phyloP scores from a whole-genome alignment of 176 grass and related monocot genomes.

The Zoysia pacifica region DNA sequence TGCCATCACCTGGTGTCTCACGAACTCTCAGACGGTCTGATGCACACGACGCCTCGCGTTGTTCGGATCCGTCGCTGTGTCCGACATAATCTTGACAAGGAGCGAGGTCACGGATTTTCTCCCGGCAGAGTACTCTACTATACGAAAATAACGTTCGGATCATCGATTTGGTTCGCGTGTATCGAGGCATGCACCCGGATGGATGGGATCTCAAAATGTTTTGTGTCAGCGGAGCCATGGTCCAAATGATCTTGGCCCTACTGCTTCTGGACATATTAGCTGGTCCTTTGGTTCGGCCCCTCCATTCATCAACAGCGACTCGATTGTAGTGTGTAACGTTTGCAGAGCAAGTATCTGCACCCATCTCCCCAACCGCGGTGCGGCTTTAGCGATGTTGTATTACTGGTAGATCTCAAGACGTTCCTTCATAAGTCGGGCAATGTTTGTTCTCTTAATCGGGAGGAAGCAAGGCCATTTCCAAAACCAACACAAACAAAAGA shows the following conservation, averaged over 20 bases:
- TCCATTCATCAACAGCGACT: neutral
- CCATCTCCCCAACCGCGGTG: neutral
- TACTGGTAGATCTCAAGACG: conserved; percentile 29
- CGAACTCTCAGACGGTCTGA: neutral
- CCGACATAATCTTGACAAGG: conserved; percentile 52
- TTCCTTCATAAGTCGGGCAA: conserved; percentile 41
- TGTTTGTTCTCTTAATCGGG: conserved; percentile 33
- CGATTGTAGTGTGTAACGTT: neutral
- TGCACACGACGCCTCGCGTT: neutral
- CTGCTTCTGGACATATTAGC: conserved; percentile 37
- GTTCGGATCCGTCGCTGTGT: conserved; percentile 29
- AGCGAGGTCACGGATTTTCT: conserved; percentile 18
- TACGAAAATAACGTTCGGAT: conserved; percentile 18
- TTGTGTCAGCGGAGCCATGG: conserved; percentile 31
- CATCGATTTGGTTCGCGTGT: conserved; percentile 20
- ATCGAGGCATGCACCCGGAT: conserved; percentile 17
- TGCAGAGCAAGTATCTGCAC: neutral
- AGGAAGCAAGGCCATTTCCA: conserved; percentile 24
- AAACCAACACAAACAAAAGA: neutral
- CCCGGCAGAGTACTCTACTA: neutral
- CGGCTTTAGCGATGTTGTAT: conserved; percentile 25
- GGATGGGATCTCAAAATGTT: conserved; percentile 43
- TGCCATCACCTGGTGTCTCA: conserved; percentile 10
- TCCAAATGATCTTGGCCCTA: conserved; percentile 44
- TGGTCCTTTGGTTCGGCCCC: conserved; percentile 16